phyloP scores from a whole-genome alignment of 208 protist species.

The Acanthamoeba divionensis region DNA sequence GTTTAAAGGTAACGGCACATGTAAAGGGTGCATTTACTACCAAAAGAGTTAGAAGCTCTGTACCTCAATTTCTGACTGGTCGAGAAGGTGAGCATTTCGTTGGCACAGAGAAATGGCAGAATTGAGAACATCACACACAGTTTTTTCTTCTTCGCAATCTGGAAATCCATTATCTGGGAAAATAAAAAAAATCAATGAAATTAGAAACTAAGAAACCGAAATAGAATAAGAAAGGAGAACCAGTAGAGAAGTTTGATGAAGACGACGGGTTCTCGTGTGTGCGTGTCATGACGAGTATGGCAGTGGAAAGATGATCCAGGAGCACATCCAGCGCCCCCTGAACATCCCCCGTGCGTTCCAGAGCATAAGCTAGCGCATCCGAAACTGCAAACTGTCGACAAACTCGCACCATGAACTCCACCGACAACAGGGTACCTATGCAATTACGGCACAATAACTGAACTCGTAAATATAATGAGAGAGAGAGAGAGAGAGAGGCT shows the following conservation, averaged over 20 bases:
- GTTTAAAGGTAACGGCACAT: not conserved
- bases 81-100: slow-evolving; percentile 24
- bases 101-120: slow-evolving; percentile 28
- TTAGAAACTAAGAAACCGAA: too few relatives aligned
- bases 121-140: not conserved
- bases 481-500: too few relatives aligned
- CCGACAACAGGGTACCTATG: too few relatives aligned
- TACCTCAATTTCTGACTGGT: slow-evolving; percentile 19
- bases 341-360: not conserved
- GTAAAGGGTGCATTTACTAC: not conserved
- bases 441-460: too few relatives aligned
- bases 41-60: not conserved
- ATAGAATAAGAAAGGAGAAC: too few relatives aligned
- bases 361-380: slow-evolving; percentile 14
- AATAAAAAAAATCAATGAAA: too few relatives aligned
- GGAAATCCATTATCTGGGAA: too few relatives aligned
- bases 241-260: not conserved
- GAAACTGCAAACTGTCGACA: not conserved
- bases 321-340: slow-evolving; percentile 10
- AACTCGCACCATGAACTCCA: too few relatives aligned
- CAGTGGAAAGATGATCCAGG: not conserved
- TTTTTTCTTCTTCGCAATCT: slow-evolving; percentile 35
- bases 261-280: not conserved
- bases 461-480: too few relatives aligned
- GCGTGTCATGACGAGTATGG: slow-evolving; percentile 18